Evolutionary conservation across 179 eudicot species (phyloP).

Genomic region (Silene coronaria): DNA sequence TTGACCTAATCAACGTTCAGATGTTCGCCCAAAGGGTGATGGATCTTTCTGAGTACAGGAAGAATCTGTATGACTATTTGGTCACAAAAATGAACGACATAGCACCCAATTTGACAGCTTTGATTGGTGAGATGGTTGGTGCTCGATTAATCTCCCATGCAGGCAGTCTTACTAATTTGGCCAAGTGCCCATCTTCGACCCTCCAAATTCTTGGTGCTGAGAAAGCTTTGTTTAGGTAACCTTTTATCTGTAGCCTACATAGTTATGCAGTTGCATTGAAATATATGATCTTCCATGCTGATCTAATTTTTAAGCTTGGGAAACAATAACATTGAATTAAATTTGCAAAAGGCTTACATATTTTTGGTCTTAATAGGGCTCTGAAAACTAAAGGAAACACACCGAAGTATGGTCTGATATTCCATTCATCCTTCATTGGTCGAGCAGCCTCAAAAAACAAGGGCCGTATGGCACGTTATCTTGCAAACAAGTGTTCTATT

Average conservation of each 20-base stretch:
- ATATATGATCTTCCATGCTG: too few species aligned
- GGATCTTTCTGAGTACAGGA: slow-evolving; percentile 87
- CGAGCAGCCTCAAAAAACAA: slow-evolving; percentile 89
- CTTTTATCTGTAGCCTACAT: slow-evolving; percentile 19
- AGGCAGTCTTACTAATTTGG: slow-evolving; percentile 91
- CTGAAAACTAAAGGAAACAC: slow-evolving; percentile 89
- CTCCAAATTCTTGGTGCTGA: slow-evolving; percentile 97
- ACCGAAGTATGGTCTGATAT: slow-evolving; percentile 92
- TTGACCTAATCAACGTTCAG: slow-evolving; percentile 85
- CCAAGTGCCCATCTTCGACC: slow-evolving; percentile 95
- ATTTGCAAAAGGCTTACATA: not conserved
- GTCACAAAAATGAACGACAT: slow-evolving; percentile 82
- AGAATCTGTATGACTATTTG: slow-evolving; percentile 70
- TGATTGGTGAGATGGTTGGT: slow-evolving; percentile 91
- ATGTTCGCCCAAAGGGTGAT: slow-evolving; percentile 82
- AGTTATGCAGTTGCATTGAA: too few species aligned
- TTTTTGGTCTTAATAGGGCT: slow-evolving; percentile 43
- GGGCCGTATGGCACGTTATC: slow-evolving; percentile 99
- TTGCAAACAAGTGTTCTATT: slow-evolving; percentile 95
- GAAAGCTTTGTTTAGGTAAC: slow-evolving; percentile 89
- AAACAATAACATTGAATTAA: not conserved
- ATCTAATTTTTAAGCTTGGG: slow-evolving; percentile 28
- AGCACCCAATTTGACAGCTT: slow-evolving; percentile 86
- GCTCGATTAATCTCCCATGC: slow-evolving; percentile 93
- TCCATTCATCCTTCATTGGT: slow-evolving; percentile 96